phyloP scores from a whole-genome alignment of 768 basidiomycete species.

The Russula olivacea region DNA sequence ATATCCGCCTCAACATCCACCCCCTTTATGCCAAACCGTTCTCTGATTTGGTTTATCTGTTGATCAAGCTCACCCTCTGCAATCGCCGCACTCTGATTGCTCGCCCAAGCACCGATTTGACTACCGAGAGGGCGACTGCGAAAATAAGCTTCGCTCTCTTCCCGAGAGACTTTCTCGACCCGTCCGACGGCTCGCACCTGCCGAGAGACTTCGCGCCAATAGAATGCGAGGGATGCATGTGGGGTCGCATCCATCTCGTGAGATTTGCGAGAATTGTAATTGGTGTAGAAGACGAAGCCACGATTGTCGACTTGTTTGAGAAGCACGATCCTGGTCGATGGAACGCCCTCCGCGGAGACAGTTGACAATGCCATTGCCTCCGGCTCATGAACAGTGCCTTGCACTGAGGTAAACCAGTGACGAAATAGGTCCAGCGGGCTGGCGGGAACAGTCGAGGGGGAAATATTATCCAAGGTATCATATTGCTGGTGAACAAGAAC shows the following conservation, averaged over 20 bases:
- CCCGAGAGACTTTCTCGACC: constrained; percentile 67
- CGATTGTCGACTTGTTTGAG: constrained; percentile 83
- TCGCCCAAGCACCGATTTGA: constrained; percentile 89
- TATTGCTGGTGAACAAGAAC: constrained; percentile 79
- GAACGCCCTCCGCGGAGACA: constrained; percentile 62
- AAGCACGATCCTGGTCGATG: constrained; percentile 84
- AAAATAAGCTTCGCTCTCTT: constrained; percentile 83
- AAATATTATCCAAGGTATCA: constrained; percentile 54
- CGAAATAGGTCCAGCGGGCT: constrained; percentile 84
- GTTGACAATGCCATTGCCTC: constrained; percentile 85
- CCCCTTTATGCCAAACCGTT: constrained; percentile 48
- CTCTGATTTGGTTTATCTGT: constrained; percentile 52
- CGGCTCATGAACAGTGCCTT: constrained; percentile 69
- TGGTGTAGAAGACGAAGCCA: constrained; percentile 96
- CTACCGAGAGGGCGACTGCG: constrained; percentile 75
- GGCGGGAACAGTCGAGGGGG: constrained; percentile 53
- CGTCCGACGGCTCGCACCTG: constrained; percentile 80
- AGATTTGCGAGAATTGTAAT: constrained; percentile 92
- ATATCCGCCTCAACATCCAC: constrained; percentile 44
- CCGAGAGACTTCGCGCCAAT: constrained; percentile 81
- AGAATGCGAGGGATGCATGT: constrained; percentile 77
- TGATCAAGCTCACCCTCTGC: constrained; percentile 62
- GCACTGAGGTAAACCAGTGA: constrained; percentile 73
- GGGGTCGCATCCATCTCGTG: constrained; percentile 72
- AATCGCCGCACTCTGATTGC: constrained; percentile 78